These are phyloP conservation scores for Cystoderma amianthinum DNA, from an alignment of 768 basidiomycete species.

Conservation along the genomic window DNA sequence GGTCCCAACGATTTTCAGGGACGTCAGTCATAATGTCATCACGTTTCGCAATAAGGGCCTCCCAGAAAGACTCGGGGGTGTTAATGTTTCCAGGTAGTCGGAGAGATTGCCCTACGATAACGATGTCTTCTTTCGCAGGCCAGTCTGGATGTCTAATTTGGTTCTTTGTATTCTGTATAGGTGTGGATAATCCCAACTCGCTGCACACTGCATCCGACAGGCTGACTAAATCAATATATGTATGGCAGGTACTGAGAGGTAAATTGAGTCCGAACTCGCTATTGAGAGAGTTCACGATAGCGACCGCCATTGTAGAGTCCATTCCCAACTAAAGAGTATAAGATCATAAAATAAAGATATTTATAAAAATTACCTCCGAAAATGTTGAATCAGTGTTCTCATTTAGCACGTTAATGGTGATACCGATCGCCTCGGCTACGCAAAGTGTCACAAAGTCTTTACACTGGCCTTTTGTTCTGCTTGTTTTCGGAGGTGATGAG, in stretches of 20 bases:
- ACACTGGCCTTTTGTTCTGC: background rate
- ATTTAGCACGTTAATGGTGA: background rate
- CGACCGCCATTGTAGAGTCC: conserved; percentile 24
- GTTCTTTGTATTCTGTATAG: background rate
- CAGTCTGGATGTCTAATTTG: no score
- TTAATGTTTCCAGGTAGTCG: no score
- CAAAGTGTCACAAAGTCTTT: background rate
- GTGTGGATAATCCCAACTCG: conserved; percentile 8
- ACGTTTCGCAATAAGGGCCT: no score
- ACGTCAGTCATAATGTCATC: no score
- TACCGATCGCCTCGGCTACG: background rate
- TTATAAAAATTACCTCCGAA: background rate
- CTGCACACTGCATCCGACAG: conserved; percentile 16
- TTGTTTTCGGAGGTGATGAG: no score
- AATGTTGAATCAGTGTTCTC: background rate
- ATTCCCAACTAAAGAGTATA: conserved; percentile 27
- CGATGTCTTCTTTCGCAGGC: no score
- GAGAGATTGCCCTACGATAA: no score
- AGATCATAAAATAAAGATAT: no score
- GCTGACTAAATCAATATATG: conserved; percentile 19
- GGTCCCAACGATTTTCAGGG: no score
- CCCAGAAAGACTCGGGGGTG: no score
- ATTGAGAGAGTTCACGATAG: conserved; percentile 22
- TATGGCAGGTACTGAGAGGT: conserved; percentile 25
- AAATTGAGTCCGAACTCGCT: conserved; percentile 15